Percentiles rank a stretch among this genome's conserved stretches.
Evolutionary conservation across 2,329 filamentous ascomycete species (phyloP).

Genomic region (Penicillium palitans): DNA sequence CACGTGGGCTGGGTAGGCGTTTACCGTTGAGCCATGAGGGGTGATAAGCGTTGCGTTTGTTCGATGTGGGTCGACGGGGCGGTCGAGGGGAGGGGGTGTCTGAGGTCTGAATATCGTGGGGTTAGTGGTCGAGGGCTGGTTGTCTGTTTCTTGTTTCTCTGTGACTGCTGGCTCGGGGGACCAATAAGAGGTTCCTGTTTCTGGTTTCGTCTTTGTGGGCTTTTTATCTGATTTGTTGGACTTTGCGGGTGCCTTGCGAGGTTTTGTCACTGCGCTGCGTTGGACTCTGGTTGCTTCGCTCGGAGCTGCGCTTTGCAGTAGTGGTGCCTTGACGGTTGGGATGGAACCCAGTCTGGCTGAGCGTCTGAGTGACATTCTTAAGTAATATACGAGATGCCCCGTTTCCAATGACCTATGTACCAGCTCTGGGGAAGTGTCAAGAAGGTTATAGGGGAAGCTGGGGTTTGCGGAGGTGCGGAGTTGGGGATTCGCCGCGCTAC

Average conservation of each 20-base stretch:
- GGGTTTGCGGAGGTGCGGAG: constrained; percentile 6
- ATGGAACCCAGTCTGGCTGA: constrained; percentile 50
- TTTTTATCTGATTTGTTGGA: constrained; percentile 24
- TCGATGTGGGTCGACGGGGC: constrained; percentile 49
- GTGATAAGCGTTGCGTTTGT: constrained; percentile 53
- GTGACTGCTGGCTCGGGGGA: constrained; percentile 19
- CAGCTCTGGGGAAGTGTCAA: neutral
- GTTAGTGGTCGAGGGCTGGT: constrained; percentile 25
- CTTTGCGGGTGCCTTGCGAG: constrained; percentile 23
- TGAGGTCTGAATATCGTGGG: constrained; percentile 47
- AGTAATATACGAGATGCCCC: neutral
- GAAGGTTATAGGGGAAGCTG: neutral
- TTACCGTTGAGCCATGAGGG: constrained; percentile 46
- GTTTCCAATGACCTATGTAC: neutral
- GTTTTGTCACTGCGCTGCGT: constrained; percentile 33
- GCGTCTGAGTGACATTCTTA: constrained; percentile 53
- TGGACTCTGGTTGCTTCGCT: constrained; percentile 25
- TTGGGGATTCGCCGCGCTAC: neutral
- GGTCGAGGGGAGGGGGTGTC: constrained; percentile 45
- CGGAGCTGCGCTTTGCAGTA: constrained; percentile 23
- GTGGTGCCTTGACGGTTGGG: constrained; percentile 19
- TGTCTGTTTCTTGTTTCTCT: constrained; percentile 34
- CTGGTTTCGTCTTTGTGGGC: constrained; percentile 9
- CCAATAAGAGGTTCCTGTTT: constrained; percentile 21
- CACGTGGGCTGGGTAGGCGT: constrained; percentile 49